A percentile compares a stretch with the other conserved stretches of the same genome.
phyloP scores from a whole-genome alignment of 306 rosid genomes.

The Benincasa hispida region DNA sequence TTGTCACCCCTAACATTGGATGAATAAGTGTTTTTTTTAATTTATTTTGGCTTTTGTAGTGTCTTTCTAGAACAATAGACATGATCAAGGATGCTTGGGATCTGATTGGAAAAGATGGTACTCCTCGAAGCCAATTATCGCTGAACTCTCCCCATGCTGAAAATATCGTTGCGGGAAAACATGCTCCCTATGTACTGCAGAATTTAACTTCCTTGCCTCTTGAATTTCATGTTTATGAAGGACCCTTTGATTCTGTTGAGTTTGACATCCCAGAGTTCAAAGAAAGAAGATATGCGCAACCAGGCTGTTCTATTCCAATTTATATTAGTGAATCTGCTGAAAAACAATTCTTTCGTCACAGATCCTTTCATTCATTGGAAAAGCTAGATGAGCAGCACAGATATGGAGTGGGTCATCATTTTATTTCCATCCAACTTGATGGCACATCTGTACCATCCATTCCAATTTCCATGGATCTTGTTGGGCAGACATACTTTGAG shows the following conservation, averaged over 20 bases:
- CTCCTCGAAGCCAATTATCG: conserved; percentile 29
- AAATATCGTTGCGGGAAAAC: conserved; percentile 39
- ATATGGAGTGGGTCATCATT: conserved; percentile 61
- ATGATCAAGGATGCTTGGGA: conserved; percentile 55
- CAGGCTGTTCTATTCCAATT: conserved; percentile 70
- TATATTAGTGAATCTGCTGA: conserved; percentile 51
- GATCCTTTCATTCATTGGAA: conserved; percentile 58
- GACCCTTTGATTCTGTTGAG: conserved; percentile 33
- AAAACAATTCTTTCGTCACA: conserved; percentile 43
- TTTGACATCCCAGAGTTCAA: conserved; percentile 21
- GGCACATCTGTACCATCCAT: conserved; percentile 60
- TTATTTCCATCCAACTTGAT: conserved; percentile 70
- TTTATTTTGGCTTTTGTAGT: conserved; percentile 34
- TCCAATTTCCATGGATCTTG: conserved; percentile 94
- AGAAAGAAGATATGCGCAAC: conserved; percentile 42
- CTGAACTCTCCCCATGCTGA: conserved; percentile 29
- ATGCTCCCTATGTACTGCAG: conserved; percentile 81
- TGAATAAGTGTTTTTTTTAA: background rate
- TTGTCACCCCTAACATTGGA: background rate
- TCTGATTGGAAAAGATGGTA: conserved; percentile 31
- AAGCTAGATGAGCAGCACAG: conserved; percentile 46
- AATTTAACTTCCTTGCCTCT: conserved; percentile 80
- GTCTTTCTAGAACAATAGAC: conserved; percentile 55
- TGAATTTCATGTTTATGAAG: conserved; percentile 36
- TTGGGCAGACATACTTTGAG: conserved; percentile 79